Conservation (phyloP, 2,329 filamentous ascomycete genomes). For the Tolypocladium paradoxum region DNA sequence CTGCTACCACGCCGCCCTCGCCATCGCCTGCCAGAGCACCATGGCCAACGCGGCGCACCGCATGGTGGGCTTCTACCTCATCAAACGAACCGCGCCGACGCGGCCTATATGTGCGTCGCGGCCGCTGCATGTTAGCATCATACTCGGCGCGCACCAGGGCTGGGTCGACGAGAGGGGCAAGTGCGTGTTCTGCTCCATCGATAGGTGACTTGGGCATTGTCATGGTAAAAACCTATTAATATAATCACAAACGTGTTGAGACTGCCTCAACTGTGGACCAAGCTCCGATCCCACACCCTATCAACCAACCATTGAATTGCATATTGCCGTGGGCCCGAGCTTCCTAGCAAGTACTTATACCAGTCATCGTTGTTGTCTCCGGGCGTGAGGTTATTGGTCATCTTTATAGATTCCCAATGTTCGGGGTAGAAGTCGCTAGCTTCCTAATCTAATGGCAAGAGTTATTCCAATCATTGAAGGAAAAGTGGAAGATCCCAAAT, state of each 20-base stretch:
- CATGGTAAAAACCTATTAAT: neutral
- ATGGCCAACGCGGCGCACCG: no score
- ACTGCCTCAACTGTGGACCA: neutral
- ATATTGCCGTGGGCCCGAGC: neutral
- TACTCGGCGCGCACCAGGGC: no score
- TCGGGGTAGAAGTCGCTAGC: conserved; percentile 9
- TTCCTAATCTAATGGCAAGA: conserved; percentile 7
- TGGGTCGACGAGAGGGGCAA: no score
- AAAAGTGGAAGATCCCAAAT: conserved; percentile 9
- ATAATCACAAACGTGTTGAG: neutral
- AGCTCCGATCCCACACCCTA: neutral
- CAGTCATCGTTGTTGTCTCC: conserved; percentile 3
- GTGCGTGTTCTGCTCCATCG: no score
- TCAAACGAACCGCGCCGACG: no score
- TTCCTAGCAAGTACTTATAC: conserved; percentile 5
- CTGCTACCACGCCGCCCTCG: no score
- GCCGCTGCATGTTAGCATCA: no score
- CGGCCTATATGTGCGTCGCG: no score
- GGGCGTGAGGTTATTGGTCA: conserved; percentile 7
- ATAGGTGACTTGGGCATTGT: no score
- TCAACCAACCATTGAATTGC: neutral
- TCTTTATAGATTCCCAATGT: conserved; percentile 9
- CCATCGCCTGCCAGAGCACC: no score
- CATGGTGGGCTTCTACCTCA: no score
- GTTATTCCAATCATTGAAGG: conserved; percentile 22